These are phyloP conservation scores for Cydonia oblonga DNA, from an alignment of 331 rosid species.

Conservation along the genomic window DNA sequence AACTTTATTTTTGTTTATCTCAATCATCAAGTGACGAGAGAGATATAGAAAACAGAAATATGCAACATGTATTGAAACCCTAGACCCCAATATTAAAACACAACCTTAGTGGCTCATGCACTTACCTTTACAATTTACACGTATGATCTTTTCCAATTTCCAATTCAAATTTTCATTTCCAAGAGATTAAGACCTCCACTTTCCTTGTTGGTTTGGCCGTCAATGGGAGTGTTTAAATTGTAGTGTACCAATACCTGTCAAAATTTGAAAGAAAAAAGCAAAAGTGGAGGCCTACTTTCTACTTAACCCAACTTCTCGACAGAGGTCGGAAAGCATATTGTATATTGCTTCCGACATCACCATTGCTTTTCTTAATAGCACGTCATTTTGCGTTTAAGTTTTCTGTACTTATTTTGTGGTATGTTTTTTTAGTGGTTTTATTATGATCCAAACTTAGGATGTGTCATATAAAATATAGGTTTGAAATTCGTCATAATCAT, in stretches of 20 bases:
- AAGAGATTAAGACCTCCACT: neutral
- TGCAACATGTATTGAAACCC: neutral
- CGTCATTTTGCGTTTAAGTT: no score
- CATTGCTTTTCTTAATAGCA: no score
- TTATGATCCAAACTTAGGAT: no score
- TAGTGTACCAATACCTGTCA: slow-evolving; percentile 6
- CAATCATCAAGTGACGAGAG: fast-evolving
- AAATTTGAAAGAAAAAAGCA: neutral
- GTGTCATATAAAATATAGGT: no score
- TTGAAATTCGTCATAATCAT: no score
- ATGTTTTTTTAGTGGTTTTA: neutral
- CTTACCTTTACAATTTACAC: neutral
- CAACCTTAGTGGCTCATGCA: slow-evolving; percentile 12
- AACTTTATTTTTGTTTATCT: no score
- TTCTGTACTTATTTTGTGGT: neutral
- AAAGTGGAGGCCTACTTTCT: neutral
- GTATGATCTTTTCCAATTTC: neutral
- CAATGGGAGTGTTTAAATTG: neutral
- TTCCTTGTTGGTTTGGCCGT: neutral
- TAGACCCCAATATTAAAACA: neutral
- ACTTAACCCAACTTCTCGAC: neutral
- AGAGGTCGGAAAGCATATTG: neutral
- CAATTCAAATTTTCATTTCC: neutral
- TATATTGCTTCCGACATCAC: slow-evolving; percentile 13
- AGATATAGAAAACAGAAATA: no score